Percentiles rank a stretch among this genome's conserved stretches.
Evolutionary conservation across 306 rosid species (phyloP).

Genomic region (Astragalus membranaceus): DNA sequence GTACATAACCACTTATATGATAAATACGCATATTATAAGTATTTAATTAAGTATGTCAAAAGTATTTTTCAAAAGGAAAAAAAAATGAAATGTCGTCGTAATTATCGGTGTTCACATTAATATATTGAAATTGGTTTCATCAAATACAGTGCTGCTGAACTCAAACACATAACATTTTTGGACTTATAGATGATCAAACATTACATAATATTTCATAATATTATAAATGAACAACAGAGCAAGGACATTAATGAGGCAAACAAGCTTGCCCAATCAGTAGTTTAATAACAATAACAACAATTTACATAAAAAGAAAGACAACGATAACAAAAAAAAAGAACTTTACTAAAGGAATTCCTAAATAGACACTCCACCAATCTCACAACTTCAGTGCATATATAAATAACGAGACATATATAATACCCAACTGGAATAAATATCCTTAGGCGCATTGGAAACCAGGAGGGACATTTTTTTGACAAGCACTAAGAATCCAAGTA

Average conservation of each 20-base stretch:
- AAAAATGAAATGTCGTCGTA: too few relatives aligned
- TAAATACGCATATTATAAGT: too few relatives aligned
- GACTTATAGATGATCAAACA: background rate
- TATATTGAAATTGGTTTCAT: background rate
- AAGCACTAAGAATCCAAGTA: conserved; percentile 58
- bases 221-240: background rate
- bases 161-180: background rate
- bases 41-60: too few relatives aligned
- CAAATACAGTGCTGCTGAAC: too few relatives aligned
- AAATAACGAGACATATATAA: background rate
- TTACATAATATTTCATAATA: background rate
- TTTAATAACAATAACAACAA: background rate
- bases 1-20: too few relatives aligned
- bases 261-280: background rate
- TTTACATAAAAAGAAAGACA: too few relatives aligned
- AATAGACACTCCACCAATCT: background rate
- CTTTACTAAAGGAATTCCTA: background rate
- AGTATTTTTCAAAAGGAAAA: too few relatives aligned
- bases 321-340: background rate
- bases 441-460: conserved; percentile 50
- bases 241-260: conserved; percentile 15
- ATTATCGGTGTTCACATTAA: too few relatives aligned
- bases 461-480: conserved; percentile 63
- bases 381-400: background rate
- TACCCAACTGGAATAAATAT: background rate